Evolutionary conservation across 1,284 basidiomycete genomes (phyloP), one percentile per base, ranked within the genome.

Genomic region (Apiotrichum sp.): DNA sequence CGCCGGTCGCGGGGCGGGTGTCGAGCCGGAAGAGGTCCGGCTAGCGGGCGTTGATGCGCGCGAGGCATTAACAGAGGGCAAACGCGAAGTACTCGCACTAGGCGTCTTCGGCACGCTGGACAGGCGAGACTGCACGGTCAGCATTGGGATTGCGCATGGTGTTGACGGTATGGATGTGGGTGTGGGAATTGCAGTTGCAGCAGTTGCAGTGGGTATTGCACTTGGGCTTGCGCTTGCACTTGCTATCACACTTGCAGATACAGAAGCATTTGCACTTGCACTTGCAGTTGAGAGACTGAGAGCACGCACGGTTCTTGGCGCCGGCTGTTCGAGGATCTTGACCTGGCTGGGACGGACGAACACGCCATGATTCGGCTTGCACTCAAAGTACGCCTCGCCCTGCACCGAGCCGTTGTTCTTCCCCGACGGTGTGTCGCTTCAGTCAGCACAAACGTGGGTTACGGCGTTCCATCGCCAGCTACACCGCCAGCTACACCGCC

Each of bases 401-500:
- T 87, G 81, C 1, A 99, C 89, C 1, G 84, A 83, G 2, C 96
- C 96, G 68, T 98, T 88, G 78, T 99, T 98, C 85, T 98, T 98
- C 41, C 96, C 96, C 45, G 84, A 86, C 4, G 82, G 73, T 63
- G 88, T 85, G 50, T 80, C 62, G 31, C 62, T 63, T 33, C 44
- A 56, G 50, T 29, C 10, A 11, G 7, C 13, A 14, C 6, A 8
- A 32, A 5, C 31, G 4, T 6, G 22, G 22, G 32, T 22, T 22
- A 22, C 22, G 22, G 22, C 22, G 22, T 22, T 22, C 22, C 9
- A 39, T 38, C 8, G 36, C 36, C 36, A 38, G 40, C 14, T 41
- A 22, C 22, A 22, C 22, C 22, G 22, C 22, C 22, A 22, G 22
- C 22, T 22, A 22, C 22, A 22, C 22, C 22, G 22, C 22, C 22